Conservation (phyloP, 768 basidiomycete genomes). For the Tricholoma terreum region DNA sequence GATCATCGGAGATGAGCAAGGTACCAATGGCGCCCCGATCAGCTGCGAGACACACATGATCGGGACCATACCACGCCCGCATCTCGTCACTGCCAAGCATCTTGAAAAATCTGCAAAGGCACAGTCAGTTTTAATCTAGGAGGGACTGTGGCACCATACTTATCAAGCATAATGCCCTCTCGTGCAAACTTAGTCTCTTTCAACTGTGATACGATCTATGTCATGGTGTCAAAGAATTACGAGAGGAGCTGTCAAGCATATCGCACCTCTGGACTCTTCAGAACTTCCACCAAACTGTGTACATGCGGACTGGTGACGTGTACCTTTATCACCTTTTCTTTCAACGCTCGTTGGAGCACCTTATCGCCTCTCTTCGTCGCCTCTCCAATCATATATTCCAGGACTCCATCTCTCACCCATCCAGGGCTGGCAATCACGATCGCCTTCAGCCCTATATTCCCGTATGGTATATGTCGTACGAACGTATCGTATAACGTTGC, state of each 20-base stretch:
- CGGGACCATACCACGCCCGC: slow-evolving; percentile 97
- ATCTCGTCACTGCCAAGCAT: slow-evolving; percentile 94
- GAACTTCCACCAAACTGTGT: slow-evolving; percentile 89
- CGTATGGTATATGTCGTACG: slow-evolving; percentile 85
- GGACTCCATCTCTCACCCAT: slow-evolving; percentile 88
- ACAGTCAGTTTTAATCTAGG: background rate
- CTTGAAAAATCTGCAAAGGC: slow-evolving; percentile 83
- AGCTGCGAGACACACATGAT: slow-evolving; percentile 88
- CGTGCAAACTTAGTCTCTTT: slow-evolving; percentile 96
- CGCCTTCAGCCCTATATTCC: slow-evolving; percentile 67
- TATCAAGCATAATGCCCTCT: slow-evolving; percentile 90
- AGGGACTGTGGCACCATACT: slow-evolving; percentile 36
- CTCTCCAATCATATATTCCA: slow-evolving; percentile 80
- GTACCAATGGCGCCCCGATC: slow-evolving; percentile 94
- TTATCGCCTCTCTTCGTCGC: slow-evolving; percentile 83
- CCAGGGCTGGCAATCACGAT: slow-evolving; percentile 97
- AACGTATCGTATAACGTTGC: slow-evolving; percentile 83
- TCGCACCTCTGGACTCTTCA: slow-evolving; percentile 89
- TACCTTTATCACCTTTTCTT: slow-evolving; percentile 85
- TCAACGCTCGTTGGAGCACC: slow-evolving; percentile 63
- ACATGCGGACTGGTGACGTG: slow-evolving; percentile 94
- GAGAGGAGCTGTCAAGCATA: background rate
- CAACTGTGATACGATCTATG: slow-evolving; percentile 67
- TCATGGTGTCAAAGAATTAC: background rate
- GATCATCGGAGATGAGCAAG: slow-evolving; percentile 89